Conservation (phyloP, 2,329 filamentous ascomycete species). For the Penicillium hordei region DNA sequence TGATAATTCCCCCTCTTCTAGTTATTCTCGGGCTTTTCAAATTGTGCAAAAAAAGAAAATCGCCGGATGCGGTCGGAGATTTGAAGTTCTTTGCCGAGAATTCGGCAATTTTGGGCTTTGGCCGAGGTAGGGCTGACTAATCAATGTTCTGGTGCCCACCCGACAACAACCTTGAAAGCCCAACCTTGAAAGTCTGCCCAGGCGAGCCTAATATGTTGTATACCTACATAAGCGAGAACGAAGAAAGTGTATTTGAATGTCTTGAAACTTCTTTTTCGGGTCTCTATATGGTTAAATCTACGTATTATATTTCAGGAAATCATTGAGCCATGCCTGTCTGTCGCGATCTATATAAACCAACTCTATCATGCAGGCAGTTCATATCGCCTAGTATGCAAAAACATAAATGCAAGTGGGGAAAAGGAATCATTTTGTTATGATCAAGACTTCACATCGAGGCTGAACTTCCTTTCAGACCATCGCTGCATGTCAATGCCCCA, state of each 20-base stretch:
- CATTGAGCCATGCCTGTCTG: background rate
- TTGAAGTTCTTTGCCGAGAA: background rate
- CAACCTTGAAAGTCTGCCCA: background rate
- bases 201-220: background rate
- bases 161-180: background rate
- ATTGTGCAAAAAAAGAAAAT: background rate
- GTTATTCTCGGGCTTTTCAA: slow-evolving; percentile 1
- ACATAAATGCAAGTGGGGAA: background rate
- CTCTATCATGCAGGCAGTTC: slow-evolving; percentile 1
- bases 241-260: background rate
- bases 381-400: slow-evolving; percentile 1
- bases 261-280: background rate
- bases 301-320: background rate
- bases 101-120: background rate
- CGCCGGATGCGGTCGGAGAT: background rate
- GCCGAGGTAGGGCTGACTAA: slow-evolving; percentile 1
- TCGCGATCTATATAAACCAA: slow-evolving; percentile 3
- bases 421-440: background rate
- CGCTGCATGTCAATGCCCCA: slow-evolving; percentile 37
- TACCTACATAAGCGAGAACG: background rate
- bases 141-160: background rate
- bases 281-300: background rate
- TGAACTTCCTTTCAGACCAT: slow-evolving; percentile 32
- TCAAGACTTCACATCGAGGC: slow-evolving; percentile 18
- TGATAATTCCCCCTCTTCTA: background rate